phyloP scores from a whole-genome alignment of 257 asterid species.

The Sherardia arvensis region DNA sequence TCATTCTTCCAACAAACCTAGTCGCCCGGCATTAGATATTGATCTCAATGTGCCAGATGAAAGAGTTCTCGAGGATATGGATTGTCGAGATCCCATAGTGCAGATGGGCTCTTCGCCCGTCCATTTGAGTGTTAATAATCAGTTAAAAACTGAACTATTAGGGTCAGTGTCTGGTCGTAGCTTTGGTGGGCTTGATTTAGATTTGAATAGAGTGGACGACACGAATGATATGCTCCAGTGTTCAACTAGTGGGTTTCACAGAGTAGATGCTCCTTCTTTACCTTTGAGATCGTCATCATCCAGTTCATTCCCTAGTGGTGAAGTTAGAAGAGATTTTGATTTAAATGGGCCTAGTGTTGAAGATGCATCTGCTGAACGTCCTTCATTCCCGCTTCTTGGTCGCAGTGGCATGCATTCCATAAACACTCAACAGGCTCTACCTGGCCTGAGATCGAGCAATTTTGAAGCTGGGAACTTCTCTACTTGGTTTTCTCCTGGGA shows the following conservation, averaged over 20 bases:
- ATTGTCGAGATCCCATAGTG: slow-evolving; percentile 26
- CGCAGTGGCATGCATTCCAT: slow-evolving; percentile 1
- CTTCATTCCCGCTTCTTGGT: neutral
- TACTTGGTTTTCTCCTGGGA: slow-evolving; percentile 66
- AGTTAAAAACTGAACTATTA: neutral
- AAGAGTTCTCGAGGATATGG: slow-evolving; percentile 35
- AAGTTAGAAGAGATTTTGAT: slow-evolving; percentile 4
- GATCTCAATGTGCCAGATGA: slow-evolving; percentile 54
- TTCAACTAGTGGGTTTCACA: slow-evolving; percentile 2
- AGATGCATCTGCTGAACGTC: neutral
- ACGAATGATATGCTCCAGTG: slow-evolving; percentile 1
- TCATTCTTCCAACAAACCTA: slow-evolving; percentile 34
- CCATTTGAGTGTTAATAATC: slow-evolving; percentile 14
- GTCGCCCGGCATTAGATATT: slow-evolving; percentile 37
- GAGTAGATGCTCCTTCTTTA: neutral
- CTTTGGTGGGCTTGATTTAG: slow-evolving; percentile 4
- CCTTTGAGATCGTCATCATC: neutral
- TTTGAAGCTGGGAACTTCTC: slow-evolving; percentile 47
- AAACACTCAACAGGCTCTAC: slow-evolving; percentile 36
- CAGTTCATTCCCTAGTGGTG: neutral
- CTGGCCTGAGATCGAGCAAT: slow-evolving; percentile 36
- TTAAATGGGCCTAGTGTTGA: slow-evolving; percentile 7
- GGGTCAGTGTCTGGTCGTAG: slow-evolving; percentile 4
- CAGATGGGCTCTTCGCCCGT: slow-evolving; percentile 18
- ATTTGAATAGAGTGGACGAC: slow-evolving; percentile 4